Base-by-base conservation (phyloP, 306 rosid species). In the Quercus bicolor region DNA sequence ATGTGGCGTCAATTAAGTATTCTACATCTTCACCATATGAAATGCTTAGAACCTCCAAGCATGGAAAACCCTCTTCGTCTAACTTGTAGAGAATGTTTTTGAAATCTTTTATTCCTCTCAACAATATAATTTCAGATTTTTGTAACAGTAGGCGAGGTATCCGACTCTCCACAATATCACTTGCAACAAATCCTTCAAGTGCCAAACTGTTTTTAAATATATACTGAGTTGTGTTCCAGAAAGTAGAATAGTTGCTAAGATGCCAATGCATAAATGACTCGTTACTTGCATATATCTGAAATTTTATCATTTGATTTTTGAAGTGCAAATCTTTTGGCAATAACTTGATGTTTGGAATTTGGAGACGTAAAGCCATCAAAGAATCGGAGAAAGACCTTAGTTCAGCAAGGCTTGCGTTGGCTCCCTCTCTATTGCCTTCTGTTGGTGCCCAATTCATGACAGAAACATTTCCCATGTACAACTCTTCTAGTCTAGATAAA, bases 11-110 rank as follows among this genome's bases (percentile, higher is more conserved):
- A 1, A 37, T 61, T 4, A 78, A 23, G 56, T 82, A 78, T 57
- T 78, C 70, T 26, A 82, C 1, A 57, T 34, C 40, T 5, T 77
- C 55, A 75, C 85, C 56, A 6, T 4, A 11, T 11, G 8, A 37
- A 57, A 82, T 14, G 1, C 19, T 48, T 0, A 82, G 69, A 74
- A 7, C 19, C 37, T 68, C 74, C 76, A 82, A 59, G n/a, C 4
- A 20, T 59, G 79, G 77, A 68, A 82, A 57, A 23, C 79, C 82
- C 43, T 48, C 23, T 33, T 14, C 55, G n/a, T 70, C 79, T 75
- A 82, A 78, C 12, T 78, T 43, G 1, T 0, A 52, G 8, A 56
- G 6, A 33, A 51, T 51, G 61, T 69, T 73, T 82, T 82, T 43
- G 8, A 78, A 73, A 31, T 82, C 33, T 16, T 73, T 78, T 15